Percentiles rank a stretch among this genome's conserved stretches.
phyloP scores from a whole-genome alignment of 2,329 filamentous ascomycete species.

The Triangularia setosa region DNA sequence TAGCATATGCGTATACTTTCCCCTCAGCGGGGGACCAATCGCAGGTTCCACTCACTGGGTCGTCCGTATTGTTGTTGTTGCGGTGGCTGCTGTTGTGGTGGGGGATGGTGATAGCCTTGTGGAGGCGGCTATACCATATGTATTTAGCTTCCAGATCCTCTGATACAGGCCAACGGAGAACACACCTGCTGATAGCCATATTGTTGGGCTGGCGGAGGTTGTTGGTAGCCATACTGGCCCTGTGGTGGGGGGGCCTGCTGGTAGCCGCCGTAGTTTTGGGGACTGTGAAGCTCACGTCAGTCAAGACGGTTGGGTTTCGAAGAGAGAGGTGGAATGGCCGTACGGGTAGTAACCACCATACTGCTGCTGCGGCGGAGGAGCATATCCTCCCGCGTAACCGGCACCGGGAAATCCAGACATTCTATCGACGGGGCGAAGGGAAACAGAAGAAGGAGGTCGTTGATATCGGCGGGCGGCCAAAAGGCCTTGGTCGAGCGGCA shows the following conservation, averaged over 20 bases:
- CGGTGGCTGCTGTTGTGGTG: constrained; percentile 33
- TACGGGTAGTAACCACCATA: constrained; percentile 50
- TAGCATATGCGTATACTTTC: constrained; percentile 4
- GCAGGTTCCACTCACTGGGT: constrained; percentile 40
- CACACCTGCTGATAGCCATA: constrained; percentile 40
- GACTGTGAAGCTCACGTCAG: constrained; percentile 12
- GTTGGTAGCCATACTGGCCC: constrained; percentile 44
- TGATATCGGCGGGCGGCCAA: constrained; percentile 2
- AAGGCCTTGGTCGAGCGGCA: constrained; percentile 1
- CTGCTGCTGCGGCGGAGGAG: constrained; percentile 40
- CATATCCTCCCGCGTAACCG: constrained; percentile 48
- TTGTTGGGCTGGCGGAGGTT: constrained; percentile 41
- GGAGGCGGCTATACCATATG: constrained; percentile 30
- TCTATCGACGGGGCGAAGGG: constrained; percentile 9
- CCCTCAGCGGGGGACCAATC: neutral
- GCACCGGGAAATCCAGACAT: constrained; percentile 63
- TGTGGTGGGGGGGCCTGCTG: constrained; percentile 36
- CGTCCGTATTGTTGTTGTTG: constrained; percentile 42
- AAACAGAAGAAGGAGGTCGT: neutral
- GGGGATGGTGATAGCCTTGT: constrained; percentile 41
- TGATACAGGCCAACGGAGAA: constrained; percentile 4
- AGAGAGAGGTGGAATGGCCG: constrained; percentile 27
- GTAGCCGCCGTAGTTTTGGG: constrained; percentile 44
- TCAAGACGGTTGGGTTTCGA: constrained; percentile 14
- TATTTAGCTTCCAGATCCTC: constrained; percentile 21